Evolutionary conservation across 2,329 filamentous ascomycete genomes (phyloP).

Genomic region (Fusarium musae): DNA sequence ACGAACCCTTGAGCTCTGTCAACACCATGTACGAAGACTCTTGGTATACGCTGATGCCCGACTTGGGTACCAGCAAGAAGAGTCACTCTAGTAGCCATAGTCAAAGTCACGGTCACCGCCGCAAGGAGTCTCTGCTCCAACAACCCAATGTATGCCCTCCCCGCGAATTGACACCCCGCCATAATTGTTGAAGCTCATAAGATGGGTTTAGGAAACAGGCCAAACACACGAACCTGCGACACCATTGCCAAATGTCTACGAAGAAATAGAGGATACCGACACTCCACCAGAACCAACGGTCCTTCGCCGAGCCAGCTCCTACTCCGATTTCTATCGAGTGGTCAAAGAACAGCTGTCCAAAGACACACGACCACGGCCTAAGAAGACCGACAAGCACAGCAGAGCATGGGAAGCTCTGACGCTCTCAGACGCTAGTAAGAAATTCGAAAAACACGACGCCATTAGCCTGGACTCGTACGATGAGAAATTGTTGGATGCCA

Average conservation of each 20-base stretch:
- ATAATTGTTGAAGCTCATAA: conserved; percentile 41
- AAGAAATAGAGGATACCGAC: conserved; percentile 65
- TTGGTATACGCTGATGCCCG: conserved; percentile 82
- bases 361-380: conserved; percentile 56
- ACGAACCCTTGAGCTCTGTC: conserved; percentile 30
- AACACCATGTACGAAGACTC: conserved; percentile 81
- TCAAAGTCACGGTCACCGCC: conserved; percentile 65
- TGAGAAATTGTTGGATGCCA: conserved; percentile 78
- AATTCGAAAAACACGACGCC: conserved; percentile 41
- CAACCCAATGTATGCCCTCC: conserved; percentile 65
- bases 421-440: conserved; percentile 42
- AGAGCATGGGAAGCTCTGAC: conserved; percentile 64
- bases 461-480: conserved; percentile 57
- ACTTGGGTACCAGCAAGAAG: conserved; percentile 64
- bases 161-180: conserved; percentile 15
- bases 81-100: conserved; percentile 56
- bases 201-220: conserved; percentile 60
- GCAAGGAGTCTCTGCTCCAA: conserved; percentile 76
- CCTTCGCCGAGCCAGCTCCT: conserved; percentile 75
- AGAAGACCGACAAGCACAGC: conserved; percentile 53
- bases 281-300: conserved; percentile 75
- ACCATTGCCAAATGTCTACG: conserved; percentile 67
- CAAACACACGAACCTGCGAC: conserved; percentile 63
- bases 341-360: conserved; percentile 67
- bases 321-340: conserved; percentile 78